phyloP scores from a whole-genome alignment of 495 filamentous ascomycete genomes.

The Clavariopsis aquatica region DNA sequence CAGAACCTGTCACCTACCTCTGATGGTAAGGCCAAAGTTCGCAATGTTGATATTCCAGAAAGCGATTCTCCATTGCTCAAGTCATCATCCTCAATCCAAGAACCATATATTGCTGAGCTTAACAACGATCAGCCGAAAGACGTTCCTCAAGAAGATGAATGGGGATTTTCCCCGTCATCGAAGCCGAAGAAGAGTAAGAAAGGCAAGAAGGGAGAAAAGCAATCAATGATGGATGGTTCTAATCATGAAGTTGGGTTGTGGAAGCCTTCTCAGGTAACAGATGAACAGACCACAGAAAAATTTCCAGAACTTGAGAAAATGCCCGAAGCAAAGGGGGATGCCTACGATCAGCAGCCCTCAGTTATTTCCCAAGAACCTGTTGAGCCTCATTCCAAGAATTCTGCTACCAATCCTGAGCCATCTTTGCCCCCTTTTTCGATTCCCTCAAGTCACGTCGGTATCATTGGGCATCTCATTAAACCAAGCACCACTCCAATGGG shows the following conservation, averaged over 20 bases:
- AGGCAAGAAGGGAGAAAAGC: conserved; percentile 33
- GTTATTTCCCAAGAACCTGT: background rate
- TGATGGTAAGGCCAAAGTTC: background rate
- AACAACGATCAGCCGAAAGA: conserved; percentile 1
- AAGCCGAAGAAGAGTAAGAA: conserved; percentile 37
- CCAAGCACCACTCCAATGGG: conserved; percentile 1
- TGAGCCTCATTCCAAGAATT: background rate
- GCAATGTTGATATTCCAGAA: background rate
- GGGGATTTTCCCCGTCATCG: conserved; percentile 21
- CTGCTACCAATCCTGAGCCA: background rate
- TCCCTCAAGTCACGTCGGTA: background rate
- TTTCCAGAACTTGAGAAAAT: background rate
- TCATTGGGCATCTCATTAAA: background rate
- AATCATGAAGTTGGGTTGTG: background rate
- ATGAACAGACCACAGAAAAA: too few relatives aligned
- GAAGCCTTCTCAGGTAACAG: background rate
- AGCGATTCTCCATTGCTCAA: background rate
- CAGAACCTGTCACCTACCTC: background rate
- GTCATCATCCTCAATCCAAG: background rate
- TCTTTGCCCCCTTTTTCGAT: background rate
- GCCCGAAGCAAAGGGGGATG: background rate
- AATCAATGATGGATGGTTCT: conserved; percentile 8
- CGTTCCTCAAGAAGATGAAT: conserved; percentile 18
- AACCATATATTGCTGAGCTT: background rate
- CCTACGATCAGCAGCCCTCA: background rate